Evolutionary conservation across 2,329 filamentous ascomycete genomes (phyloP), one percentile per base, ranked within the genome.

Genomic region (Alternaria gaisen): DNA sequence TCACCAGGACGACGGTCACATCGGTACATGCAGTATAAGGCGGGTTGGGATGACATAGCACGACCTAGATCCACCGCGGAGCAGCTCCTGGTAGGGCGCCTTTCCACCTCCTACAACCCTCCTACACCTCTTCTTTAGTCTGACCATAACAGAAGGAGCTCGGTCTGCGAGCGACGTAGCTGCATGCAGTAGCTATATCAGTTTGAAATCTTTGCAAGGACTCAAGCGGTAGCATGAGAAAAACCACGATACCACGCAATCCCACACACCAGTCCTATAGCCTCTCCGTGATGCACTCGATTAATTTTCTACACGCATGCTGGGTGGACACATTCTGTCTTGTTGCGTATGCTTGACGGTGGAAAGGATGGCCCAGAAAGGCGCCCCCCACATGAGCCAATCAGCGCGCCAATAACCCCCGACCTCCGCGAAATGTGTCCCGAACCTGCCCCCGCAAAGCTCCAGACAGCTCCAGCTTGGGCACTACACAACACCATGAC

Each of bases 351-450:
- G 24, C 24, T 26, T 26, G 24, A 26, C 24, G 24, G 24, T 24
- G 24, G 24, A 24, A 24, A 24, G 1, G 24, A 24, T 24, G 24
- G 5, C 24, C 24, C 24, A 24, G 24, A 24, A 24, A 24, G 24
- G 24, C 6, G 24, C 24, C 24, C 24, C 12, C n/a, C 18, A 34
- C 44, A 32, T 16, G 24, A 4, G 43, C 69, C 69, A 72, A 72
- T 72, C 63, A 67, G 26, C 47, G 54, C 52, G 65, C 64, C 61
- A 10, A 30, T 30, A 64, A 41, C 14, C 24, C 20, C 18, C 63
- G 57, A 34, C 41, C 52, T 41, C 55, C 44, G 60, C 54, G 64
- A 67, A 58, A 70, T 62, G 68, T 72, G 63, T 72, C 67, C 72
- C 60, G 64, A 72, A 67, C 69, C 28, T 11, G 10, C 11, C 64